Conservation (phyloP, 768 basidiomycete species). For the Cystobasidium onofrii region DNA sequence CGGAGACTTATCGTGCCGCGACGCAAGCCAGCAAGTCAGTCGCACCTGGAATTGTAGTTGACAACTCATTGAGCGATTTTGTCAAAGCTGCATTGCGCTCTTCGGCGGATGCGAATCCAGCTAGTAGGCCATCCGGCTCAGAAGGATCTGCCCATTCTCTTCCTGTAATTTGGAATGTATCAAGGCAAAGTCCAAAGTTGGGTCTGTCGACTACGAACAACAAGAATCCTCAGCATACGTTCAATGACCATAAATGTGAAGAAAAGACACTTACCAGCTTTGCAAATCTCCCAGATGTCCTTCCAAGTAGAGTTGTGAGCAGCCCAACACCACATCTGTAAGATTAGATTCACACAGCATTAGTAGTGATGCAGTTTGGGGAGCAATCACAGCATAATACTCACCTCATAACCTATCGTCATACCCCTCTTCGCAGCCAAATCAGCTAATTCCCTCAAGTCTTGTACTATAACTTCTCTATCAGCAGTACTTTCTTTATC, state of each 20-base stretch:
- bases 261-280: constrained; percentile 14
- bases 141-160: constrained; percentile 40
- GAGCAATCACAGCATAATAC: neutral
- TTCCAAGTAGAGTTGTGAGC: constrained; percentile 37
- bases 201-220: constrained; percentile 31
- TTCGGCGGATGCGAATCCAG: constrained; percentile 6
- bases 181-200: constrained; percentile 41
- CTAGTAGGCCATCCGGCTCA: constrained; percentile 35
- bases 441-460: constrained; percentile 39
- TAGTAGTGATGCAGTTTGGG: constrained; percentile 30
- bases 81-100: constrained; percentile 33
- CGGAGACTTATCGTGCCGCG: too few relatives aligned
- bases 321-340: constrained; percentile 40
- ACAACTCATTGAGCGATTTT: constrained; percentile 32
- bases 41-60: constrained; percentile 7
- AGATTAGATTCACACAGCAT: neutral
- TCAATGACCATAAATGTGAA: neutral
- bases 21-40: too few relatives aligned
- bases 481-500: constrained; percentile 29
- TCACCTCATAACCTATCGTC: constrained; percentile 37
- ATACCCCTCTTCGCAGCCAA: constrained; percentile 33
- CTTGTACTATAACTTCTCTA: constrained; percentile 31
- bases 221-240: neutral
- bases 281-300: constrained; percentile 39
- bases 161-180: constrained; percentile 41